These are phyloP conservation scores for Kuraishia cidri DNA, from an alignment of 805 yeast genomes.

Conservation along the genomic window DNA sequence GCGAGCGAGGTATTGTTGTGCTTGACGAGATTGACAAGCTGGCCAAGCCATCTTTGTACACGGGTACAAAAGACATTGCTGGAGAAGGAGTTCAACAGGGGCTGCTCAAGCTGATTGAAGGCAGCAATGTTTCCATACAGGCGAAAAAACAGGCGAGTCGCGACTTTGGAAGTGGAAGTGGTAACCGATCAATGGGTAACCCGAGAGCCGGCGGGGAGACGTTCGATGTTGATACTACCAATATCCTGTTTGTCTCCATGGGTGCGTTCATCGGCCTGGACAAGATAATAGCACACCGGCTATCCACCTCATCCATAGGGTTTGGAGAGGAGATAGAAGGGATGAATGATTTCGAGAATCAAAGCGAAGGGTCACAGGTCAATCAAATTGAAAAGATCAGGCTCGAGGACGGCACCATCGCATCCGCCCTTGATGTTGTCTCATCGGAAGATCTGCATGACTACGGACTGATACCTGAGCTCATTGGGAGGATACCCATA, in stretches of 20 bases:
- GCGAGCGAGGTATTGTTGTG: conserved; percentile 51
- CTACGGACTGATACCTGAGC: conserved; percentile 52
- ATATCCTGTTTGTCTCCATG: conserved; percentile 46
- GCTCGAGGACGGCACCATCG: conserved; percentile 24
- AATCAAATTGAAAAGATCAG: conserved; percentile 24
- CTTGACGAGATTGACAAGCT: conserved; percentile 53
- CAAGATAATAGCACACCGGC: conserved; percentile 31
- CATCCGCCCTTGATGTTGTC: conserved; percentile 33
- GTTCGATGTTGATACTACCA: conserved; percentile 42
- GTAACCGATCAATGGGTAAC: neutral
- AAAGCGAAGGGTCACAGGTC: conserved; percentile 5
- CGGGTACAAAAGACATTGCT: conserved; percentile 47
- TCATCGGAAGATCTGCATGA: conserved; percentile 40
- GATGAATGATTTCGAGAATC: neutral
- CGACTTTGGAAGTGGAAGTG: neutral
- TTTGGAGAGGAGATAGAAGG: conserved; percentile 9
- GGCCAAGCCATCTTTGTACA: conserved; percentile 35
- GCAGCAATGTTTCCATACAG: conserved; percentile 39
- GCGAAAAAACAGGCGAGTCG: conserved; percentile 11
- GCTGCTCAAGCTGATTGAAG: conserved; percentile 46
- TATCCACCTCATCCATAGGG: conserved; percentile 16
- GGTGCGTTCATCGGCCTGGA: conserved; percentile 59
- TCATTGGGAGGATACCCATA: conserved; percentile 50
- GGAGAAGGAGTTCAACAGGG: conserved; percentile 66
- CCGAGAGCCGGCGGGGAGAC: conserved; percentile 20